Evolutionary conservation across 352 stramenopile genomes (phyloP), one percentile per base, ranked within the genome.

Genomic region (Phytophthora fragariaefolia): DNA sequence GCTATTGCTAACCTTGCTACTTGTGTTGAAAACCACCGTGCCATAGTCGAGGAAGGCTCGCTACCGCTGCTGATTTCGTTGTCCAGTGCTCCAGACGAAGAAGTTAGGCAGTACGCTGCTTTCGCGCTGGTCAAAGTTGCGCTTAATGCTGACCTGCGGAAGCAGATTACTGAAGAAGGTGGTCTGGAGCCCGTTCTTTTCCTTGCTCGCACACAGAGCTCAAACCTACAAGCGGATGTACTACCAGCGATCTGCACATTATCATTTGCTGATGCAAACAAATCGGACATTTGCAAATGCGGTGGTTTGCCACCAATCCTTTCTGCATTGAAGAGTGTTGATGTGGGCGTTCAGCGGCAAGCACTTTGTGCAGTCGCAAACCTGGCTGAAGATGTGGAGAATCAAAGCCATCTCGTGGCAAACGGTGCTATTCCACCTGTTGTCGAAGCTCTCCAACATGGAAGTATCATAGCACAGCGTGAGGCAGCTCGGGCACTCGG

Each of bases 101-200:
- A 98, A 58, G 91, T 99, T 48, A 85, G 96, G 1, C 96, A 99
- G 66, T 99, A 98, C 75, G 96, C 96, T 36, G 96, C 96, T 1
- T 98, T 97, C 59, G 95, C 96, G 24, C 76, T 99, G 12, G 93
- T 98, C 10, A 98, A 98, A 55, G 87, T 99, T n/a, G 92, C 94
- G 1, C 74, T 97, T 23, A 99, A 99, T 62, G 91, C 92, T 1
- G 92, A 99, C 63, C 74, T 99, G 38, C 90, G 95, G 32, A 93
- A 97, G 71, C 85, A 92, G 30, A 92, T 99, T 43, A 98, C 96
- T 0, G 91, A 98, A 47, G 96, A 98, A 73, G 96, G 96, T 17
- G 96, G 96, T 4, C 79, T 99, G 1, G 95, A 98, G 69, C 92
- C 97, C 0, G 94, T 99, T n/a, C 79, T 99, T 0, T 99, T 97